phyloP scores from a whole-genome alignment of 108 stramenopile species.

The Parmales sp. region DNA sequence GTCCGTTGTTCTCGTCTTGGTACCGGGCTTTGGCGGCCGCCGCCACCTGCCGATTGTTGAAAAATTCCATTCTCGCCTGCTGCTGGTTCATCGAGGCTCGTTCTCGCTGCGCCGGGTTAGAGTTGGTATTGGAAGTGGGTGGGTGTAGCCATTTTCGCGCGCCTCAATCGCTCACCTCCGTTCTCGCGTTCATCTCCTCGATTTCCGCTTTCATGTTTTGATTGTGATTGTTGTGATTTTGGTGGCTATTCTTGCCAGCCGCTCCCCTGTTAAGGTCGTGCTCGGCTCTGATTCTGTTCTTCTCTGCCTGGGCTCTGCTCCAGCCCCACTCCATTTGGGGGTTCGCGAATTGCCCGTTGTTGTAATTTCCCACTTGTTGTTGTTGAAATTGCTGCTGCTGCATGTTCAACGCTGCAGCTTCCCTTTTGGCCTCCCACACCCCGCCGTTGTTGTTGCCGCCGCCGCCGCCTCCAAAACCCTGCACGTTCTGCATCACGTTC shows the following conservation, averaged over 20 bases:
- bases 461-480: no score
- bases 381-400: not conserved
- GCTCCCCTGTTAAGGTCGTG: not conserved
- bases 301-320: not conserved
- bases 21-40: not conserved
- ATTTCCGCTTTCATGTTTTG: not conserved
- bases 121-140: no score
- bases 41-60: not conserved
- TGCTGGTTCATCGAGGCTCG: not conserved
- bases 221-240: not conserved
- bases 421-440: slow-evolving; percentile 7
- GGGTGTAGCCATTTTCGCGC: no score
- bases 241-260: not conserved
- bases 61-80: not conserved
- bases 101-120: no score
- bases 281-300: not conserved
- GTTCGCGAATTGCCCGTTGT: not conserved
- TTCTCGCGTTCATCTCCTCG: not conserved
- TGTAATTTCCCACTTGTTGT: not conserved
- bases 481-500: not conserved
- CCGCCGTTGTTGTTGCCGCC: not conserved
- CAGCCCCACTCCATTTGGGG: not conserved
- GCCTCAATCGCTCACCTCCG: no score
- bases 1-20: not conserved
- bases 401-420: not conserved